phyloP scores from a whole-genome alignment of 2,329 filamentous ascomycete species.

The Emmonsiellopsis sp. region DNA sequence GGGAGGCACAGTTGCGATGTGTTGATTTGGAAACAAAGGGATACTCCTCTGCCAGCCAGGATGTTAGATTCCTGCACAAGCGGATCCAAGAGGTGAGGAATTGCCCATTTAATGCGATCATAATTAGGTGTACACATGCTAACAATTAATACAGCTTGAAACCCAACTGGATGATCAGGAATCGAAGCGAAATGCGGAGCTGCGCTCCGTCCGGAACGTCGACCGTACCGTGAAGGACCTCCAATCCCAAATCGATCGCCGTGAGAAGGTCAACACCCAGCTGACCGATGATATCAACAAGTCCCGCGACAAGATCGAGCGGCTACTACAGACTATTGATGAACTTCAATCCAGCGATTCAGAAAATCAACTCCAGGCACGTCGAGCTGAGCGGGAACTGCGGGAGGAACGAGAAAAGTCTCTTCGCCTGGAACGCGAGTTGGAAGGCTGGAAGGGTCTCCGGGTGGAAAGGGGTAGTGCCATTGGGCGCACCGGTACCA shows the following conservation, averaged over 20 bases:
- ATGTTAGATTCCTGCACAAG: constrained; percentile 89
- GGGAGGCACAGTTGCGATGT: constrained; percentile 79
- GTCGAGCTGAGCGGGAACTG: constrained; percentile 81
- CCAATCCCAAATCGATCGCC: constrained; percentile 82
- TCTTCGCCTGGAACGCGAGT: constrained; percentile 72
- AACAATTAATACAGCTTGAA: constrained; percentile 57
- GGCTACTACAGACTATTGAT: constrained; percentile 82
- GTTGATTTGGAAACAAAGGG: constrained; percentile 96
- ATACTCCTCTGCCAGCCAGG: constrained; percentile 86
- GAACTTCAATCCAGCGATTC: constrained; percentile 86
- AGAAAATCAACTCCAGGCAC: constrained; percentile 66
- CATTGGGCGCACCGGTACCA: constrained; percentile 19
- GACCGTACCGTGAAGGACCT: constrained; percentile 92
- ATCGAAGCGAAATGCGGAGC: constrained; percentile 65
- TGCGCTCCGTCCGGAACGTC: constrained; percentile 80
- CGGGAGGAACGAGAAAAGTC: constrained; percentile 79
- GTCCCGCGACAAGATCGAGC: constrained; percentile 82
- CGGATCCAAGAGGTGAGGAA: constrained; percentile 80
- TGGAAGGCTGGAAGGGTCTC: constrained; percentile 70
- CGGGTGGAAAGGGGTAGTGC: constrained; percentile 50
- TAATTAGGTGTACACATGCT: constrained; percentile 10
- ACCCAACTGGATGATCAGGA: constrained; percentile 76
- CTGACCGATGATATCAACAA: constrained; percentile 75
- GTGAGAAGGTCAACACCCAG: constrained; percentile 76
- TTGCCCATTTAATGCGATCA: constrained; percentile 9